These are phyloP conservation scores for Apiospora arundinis DNA, from an alignment of 2,329 filamentous ascomycete species.

Conservation along the genomic window DNA sequence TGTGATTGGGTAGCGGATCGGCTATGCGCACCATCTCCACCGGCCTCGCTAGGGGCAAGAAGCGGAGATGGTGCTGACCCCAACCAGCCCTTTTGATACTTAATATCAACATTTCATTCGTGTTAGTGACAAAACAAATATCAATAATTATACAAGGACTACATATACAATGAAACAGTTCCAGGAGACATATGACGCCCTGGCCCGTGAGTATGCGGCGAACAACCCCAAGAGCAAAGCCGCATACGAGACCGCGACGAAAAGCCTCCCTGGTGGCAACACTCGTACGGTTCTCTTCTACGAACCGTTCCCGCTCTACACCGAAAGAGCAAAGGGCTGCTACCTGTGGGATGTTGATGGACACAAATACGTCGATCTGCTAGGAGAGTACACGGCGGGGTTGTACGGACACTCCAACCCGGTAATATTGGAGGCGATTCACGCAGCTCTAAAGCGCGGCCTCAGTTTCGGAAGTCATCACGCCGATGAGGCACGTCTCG, in stretches of 20 bases:
- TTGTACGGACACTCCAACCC: slow-evolving; percentile 71
- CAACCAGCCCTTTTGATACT: not conserved
- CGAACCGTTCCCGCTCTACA: slow-evolving; percentile 51
- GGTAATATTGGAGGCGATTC: slow-evolving; percentile 55
- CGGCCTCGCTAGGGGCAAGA: not conserved
- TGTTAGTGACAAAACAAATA: not conserved
- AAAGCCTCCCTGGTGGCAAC: slow-evolving; percentile 38
- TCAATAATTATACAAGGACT: not conserved
- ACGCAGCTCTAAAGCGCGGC: slow-evolving; percentile 52
- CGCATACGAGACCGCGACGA: slow-evolving; percentile 46
- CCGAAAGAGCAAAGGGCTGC: slow-evolving; percentile 44
- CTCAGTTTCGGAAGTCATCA: slow-evolving; percentile 62
- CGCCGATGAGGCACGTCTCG: slow-evolving; percentile 57
- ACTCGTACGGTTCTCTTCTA: slow-evolving; percentile 41
- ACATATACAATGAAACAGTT: slow-evolving; percentile 22
- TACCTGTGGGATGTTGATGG: slow-evolving; percentile 50
- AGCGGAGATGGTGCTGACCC: not conserved
- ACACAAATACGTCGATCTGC: slow-evolving; percentile 55
- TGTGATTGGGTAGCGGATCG: not conserved
- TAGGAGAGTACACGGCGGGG: slow-evolving; percentile 69
- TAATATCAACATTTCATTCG: not conserved
- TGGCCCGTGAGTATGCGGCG: slow-evolving; percentile 41
- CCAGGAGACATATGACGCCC: slow-evolving; percentile 40
- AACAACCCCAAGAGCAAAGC: slow-evolving; percentile 46
- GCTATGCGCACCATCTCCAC: not conserved